Percentiles rank a stretch among this genome's conserved stretches.
Evolutionary conservation across 1,284 basidiomycete species (phyloP).

Genomic region (Acaromyces ingoldii): DNA sequence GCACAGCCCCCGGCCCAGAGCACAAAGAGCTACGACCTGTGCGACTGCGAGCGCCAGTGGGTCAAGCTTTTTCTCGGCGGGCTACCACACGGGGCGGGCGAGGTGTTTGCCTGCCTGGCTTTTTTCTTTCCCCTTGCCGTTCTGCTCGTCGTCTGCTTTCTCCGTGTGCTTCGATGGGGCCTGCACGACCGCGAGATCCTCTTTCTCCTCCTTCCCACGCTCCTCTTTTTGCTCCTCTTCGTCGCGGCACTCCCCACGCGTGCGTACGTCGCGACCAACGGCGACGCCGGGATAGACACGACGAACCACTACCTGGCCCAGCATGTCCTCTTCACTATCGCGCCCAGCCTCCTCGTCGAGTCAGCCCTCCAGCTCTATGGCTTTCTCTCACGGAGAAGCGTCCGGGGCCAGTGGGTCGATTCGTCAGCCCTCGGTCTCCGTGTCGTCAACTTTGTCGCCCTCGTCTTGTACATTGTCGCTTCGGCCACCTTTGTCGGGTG

Average conservation of each 20-base stretch:
- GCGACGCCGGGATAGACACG: too few relatives aligned
- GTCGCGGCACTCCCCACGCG: not conserved
- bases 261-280: conserved; percentile 3
- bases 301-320: conserved; percentile 1
- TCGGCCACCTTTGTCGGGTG: not conserved
- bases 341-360: conserved; percentile 4
- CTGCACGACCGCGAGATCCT: not conserved
- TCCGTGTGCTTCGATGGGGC: not conserved
- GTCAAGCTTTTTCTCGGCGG: not conserved
- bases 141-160: not conserved
- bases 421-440: not conserved
- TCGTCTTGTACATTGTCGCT: conserved; percentile 4
- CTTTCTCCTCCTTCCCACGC: not conserved
- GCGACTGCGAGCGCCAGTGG: not conserved
- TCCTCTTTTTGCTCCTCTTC: not conserved
- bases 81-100: not conserved
- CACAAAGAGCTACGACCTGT: not conserved
- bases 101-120: conserved; percentile 5
- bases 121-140: conserved; percentile 5
- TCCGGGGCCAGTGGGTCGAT: conserved; percentile 2
- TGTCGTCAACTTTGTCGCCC: not conserved
- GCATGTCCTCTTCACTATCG: not conserved
- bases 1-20: not conserved
- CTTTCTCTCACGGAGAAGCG: not conserved
- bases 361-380: not conserved